Percentiles rank a stretch among this genome's conserved stretches.
phyloP scores from a whole-genome alignment of 257 asterid genomes.

The Ehretia macrophylla region DNA sequence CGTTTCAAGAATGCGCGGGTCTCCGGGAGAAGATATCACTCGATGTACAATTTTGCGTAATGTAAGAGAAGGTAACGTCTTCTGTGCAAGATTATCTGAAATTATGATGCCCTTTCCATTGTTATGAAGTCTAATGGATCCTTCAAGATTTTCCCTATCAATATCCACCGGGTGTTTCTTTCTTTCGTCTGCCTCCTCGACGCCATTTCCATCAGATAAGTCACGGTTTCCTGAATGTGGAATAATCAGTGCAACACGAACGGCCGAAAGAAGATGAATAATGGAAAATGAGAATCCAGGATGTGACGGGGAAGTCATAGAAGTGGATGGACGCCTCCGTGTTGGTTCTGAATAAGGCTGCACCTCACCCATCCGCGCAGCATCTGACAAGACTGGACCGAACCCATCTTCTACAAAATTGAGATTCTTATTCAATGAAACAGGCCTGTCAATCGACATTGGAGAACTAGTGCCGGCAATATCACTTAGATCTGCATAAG shows the following conservation, averaged over 20 bases:
- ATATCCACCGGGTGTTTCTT: neutral
- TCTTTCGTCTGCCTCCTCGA: neutral
- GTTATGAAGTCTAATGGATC: neutral
- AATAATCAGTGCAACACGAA: constrained; percentile 17
- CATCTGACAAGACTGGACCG: neutral
- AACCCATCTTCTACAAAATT: neutral
- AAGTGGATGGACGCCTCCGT: neutral
- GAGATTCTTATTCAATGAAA: no score
- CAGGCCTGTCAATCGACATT: no score
- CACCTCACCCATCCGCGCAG: neutral
- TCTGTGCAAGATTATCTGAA: neutral
- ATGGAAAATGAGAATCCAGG: constrained; percentile 12
- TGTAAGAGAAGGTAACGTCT: constrained; percentile 6
- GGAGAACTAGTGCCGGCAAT: no score
- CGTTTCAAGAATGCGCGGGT: constrained; percentile 7
- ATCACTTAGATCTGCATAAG: no score
- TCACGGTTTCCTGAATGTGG: neutral
- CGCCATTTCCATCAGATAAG: no score
- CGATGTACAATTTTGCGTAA: constrained; percentile 10
- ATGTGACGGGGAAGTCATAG: neutral
- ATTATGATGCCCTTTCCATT: neutral
- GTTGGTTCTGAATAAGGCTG: neutral
- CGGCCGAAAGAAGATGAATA: constrained; percentile 19
- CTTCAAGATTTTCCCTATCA: neutral
- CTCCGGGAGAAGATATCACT: constrained; percentile 20